Evolutionary conservation across 768 basidiomycete species (phyloP).

Genomic region (Phylloporus sp.): DNA sequence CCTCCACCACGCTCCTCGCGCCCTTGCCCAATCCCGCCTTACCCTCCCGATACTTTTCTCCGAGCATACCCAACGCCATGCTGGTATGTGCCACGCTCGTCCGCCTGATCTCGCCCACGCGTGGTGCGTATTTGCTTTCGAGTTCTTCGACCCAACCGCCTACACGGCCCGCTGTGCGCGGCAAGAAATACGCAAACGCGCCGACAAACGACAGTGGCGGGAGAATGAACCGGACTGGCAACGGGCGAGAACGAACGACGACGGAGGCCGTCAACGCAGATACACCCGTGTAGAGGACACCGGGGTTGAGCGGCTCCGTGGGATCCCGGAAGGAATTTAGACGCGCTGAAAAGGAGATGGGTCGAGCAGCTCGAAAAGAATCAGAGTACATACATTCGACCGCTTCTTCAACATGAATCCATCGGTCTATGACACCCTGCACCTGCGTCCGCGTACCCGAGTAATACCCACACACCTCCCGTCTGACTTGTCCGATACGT

Average conservation of each 20-base stretch:
- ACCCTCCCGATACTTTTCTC: slow-evolving; percentile 46
- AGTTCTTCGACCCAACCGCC: slow-evolving; percentile 58
- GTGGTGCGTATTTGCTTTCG: slow-evolving; percentile 68
- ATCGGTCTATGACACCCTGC: slow-evolving; percentile 67
- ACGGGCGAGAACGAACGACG: slow-evolving; percentile 68
- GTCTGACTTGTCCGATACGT: slow-evolving; percentile 68
- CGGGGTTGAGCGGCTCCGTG: slow-evolving; percentile 81
- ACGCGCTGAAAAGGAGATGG: slow-evolving; percentile 47
- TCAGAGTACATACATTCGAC: slow-evolving; percentile 70
- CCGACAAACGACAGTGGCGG: slow-evolving; percentile 70
- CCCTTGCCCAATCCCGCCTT: slow-evolving; percentile 41
- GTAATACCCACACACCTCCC: slow-evolving; percentile 52
- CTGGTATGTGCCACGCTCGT: slow-evolving; percentile 54
- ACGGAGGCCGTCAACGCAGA: slow-evolving; percentile 87
- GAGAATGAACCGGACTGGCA: slow-evolving; percentile 64
- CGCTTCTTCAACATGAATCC: slow-evolving; percentile 82
- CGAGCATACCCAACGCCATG: slow-evolving; percentile 56
- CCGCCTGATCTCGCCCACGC: slow-evolving; percentile 61
- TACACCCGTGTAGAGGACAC: slow-evolving; percentile 85
- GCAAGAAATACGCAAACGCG: slow-evolving; percentile 81
- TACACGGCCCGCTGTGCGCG: slow-evolving; percentile 71
- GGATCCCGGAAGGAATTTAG: slow-evolving; percentile 78
- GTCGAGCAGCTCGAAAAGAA: neutral
- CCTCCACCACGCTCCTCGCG: slow-evolving; percentile 44
- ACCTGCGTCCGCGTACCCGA: slow-evolving; percentile 57